Base-by-base conservation (phyloP, 2,329 filamentous ascomycete genomes). In the Cyphellophora attinorum region DNA sequence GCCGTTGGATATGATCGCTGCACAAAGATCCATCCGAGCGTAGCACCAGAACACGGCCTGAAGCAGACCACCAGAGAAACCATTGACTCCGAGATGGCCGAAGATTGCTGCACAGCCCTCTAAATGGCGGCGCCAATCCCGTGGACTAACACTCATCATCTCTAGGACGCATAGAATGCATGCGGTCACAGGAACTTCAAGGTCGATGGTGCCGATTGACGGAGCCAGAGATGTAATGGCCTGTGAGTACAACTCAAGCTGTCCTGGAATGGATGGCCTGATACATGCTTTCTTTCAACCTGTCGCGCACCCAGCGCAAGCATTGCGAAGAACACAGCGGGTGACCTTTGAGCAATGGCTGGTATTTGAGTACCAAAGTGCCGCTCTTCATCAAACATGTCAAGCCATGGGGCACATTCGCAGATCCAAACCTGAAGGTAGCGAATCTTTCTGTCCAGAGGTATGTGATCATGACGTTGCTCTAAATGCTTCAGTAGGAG, bases 21-120 rank as follows among this genome's bases (percentile, higher is more conserved):
- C 68, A 39, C 70, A 74, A 3, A 72, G 46, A 46, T 75, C 71
- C 68, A 74, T 74, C 28, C 71, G 59, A 0, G 67, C 69, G 46
- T 72, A 74, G 43, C 68, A 73, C 70, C 70, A 75, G 41, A 74
- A 75, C 0, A 74, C 56, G 0, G 69, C 70, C 43, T 71, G 67
- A 5, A 68, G 51, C 12, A 74, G 47, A 0, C 70, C 70, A 2
- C 66, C 64, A 5, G 60, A 58, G 3, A 70, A 61, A 1, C 71
- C 72, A 23, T 68, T 61, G 4, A 75, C 66, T 2, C 59, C 61
- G 37, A 67, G 63, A 2, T 66, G 61, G 39, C 66, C 61, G 14
- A 75, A 65, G 2, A 75, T 49, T 2, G 67, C 61, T 1, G 71
- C 69, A 41, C 70, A 74, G 0, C 72, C 72, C 34, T 75, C 70